These are phyloP conservation scores for Camelina neglecta DNA, from an alignment of 345 rosid genomes.

Conservation along the genomic window DNA sequence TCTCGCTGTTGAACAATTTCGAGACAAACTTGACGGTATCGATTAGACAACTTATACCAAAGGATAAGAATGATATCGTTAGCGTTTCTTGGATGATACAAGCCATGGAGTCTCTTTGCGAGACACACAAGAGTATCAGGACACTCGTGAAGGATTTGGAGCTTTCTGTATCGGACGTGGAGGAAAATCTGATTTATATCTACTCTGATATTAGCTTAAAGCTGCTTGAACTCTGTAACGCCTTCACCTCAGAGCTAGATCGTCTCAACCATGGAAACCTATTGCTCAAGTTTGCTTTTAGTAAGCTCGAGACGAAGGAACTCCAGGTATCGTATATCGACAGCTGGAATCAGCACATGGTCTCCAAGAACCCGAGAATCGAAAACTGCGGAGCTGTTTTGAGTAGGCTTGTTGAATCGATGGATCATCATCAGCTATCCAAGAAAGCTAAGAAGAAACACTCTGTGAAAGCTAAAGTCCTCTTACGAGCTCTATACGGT, in stretches of 20 bases:
- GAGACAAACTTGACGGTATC: conserved; percentile 65
- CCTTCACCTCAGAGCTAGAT: conserved; percentile 70
- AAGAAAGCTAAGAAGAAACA: conserved; percentile 66
- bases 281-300: conserved; percentile 65
- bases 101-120: conserved; percentile 75
- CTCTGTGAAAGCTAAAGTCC: conserved; percentile 68
- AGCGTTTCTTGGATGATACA: conserved; percentile 75
- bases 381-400: conserved; percentile 57
- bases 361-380: conserved; percentile 62
- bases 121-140: conserved; percentile 64
- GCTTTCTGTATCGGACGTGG: conserved; percentile 74
- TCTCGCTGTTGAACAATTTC: conserved; percentile 52
- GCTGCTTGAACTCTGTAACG: conserved; percentile 74
- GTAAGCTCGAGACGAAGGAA: conserved; percentile 56
- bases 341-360: conserved; percentile 66
- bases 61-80: conserved; percentile 56
- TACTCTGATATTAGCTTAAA: conserved; percentile 78
- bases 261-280: conserved; percentile 76
- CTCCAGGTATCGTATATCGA: conserved; percentile 51
- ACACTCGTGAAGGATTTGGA: conserved; percentile 63
- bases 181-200: conserved; percentile 71
- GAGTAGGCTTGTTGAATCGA: conserved; percentile 54
- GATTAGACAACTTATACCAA: conserved; percentile 61
- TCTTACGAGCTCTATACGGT: conserved; percentile 81
- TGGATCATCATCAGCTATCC: conserved; percentile 33